Base-by-base conservation (phyloP, 805 yeast genomes). In the Debaryomyces prosopidis region DNA sequence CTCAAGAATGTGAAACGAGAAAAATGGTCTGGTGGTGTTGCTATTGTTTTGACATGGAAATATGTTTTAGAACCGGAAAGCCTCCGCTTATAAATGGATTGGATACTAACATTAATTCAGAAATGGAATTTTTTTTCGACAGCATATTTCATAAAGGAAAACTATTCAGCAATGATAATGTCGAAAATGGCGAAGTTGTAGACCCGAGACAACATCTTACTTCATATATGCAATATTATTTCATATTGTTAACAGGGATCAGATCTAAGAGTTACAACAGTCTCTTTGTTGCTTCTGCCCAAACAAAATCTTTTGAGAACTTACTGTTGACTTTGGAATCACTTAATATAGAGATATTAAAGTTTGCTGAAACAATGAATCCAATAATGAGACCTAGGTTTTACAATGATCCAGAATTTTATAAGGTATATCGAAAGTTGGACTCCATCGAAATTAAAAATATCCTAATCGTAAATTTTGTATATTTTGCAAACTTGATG, bases 21-120 rank as follows among this genome's bases (percentile, higher is more conserved):
- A 55, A 69, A 40, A 52, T 49, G 9, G 42, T 69, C 1, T 71
- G 77, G 77, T 59, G 67, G 60, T 58, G 59, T 27, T 69, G 75
- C 49, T 67, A 63, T 33, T 64, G 53, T 45, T 59, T 59, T 23
- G 75, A 71, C 39, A 64, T 63, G 50, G 77, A 71, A 43, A 55
- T 65, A 14, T 66, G 72, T 46, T 69, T 63, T 48, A 60, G 73
- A 30, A 50, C 55, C 39, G 77, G 75, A 3, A 70, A 68, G 41
- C 72, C 76, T 1, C 75, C 75, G 0, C 44, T 69, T 43, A 59
- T 71, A 5, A 68, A 69, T 46, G 52, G 43, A 4, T 34, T 51
- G 5, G 76, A 71, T 43, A 69, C 66, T 15, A 53, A 65, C 3
- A 59, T 67, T 1, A 48, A 57, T 14, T 47, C 50, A 1, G 58